Evolutionary conservation across 1,284 basidiomycete genomes (phyloP).

Genomic region (Moesziomyces sp.): DNA sequence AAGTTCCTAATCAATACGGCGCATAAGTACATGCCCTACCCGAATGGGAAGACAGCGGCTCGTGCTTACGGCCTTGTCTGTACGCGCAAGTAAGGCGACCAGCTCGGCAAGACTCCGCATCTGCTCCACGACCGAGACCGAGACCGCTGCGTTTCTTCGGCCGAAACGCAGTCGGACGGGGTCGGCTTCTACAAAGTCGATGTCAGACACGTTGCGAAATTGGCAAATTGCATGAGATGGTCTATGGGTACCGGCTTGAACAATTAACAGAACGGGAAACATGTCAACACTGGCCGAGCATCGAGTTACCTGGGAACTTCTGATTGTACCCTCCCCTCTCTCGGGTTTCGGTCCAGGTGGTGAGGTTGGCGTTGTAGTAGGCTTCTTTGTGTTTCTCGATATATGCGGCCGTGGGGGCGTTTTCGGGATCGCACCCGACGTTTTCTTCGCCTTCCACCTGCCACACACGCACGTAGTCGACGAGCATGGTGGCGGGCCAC

Average conservation of each 20-base stretch:
- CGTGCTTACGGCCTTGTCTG: no score
- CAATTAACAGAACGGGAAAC: not conserved
- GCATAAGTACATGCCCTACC: no score
- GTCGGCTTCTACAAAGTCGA: no score
- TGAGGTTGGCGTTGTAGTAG: conserved; percentile 63
- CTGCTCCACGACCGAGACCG: no score
- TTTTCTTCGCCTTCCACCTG: conserved; percentile 59
- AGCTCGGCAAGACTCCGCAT: no score
- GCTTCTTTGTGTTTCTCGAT: conserved; percentile 62
- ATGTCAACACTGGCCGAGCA: conserved; percentile 41
- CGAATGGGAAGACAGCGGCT: no score
- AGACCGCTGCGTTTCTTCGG: no score
- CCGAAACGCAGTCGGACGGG: no score
- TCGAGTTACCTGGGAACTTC: conserved; percentile 47
- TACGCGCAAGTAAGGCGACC: no score
- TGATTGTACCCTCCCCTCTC: conserved; percentile 48
- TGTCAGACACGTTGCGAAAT: not conserved
- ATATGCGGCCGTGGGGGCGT: conserved; percentile 60
- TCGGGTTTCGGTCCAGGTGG: conserved; percentile 51
- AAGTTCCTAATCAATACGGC: no score
- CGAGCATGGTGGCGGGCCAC: conserved; percentile 42
- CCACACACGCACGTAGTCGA: conserved; percentile 59
- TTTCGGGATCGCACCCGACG: conserved; percentile 69
- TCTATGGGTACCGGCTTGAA: not conserved
- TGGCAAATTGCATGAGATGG: not conserved